phyloP scores from a whole-genome alignment of 257 asterid species.

The Asclepias syriaca region DNA sequence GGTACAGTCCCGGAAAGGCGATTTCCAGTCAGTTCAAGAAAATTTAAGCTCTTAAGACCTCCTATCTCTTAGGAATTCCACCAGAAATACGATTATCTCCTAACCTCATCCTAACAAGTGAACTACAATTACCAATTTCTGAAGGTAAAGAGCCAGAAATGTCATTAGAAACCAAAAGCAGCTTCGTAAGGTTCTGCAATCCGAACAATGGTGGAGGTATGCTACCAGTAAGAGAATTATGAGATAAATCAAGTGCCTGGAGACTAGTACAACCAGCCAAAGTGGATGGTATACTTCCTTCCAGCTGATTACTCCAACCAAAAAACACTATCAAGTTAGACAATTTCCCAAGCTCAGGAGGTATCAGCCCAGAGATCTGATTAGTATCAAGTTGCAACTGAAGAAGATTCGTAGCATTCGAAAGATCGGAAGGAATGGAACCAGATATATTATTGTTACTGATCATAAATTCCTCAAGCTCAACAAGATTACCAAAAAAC shows the following conservation, averaged over 20 bases:
- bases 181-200: slow-evolving; percentile 40
- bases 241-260: slow-evolving; percentile 39
- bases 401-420: slow-evolving; percentile 29
- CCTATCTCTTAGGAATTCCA: slow-evolving; percentile 34
- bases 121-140: slow-evolving; percentile 34
- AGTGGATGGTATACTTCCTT: slow-evolving; percentile 40
- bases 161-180: slow-evolving; percentile 40
- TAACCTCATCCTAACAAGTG: slow-evolving; percentile 41
- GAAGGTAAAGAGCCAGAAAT: slow-evolving; percentile 37
- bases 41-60: slow-evolving; percentile 34
- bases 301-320: slow-evolving; percentile 47
- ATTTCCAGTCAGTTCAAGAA: slow-evolving; percentile 40
- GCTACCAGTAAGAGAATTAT: slow-evolving; percentile 43
- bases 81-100: slow-evolving; percentile 39
- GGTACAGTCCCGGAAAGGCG: slow-evolving; percentile 39
- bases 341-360: slow-evolving; percentile 38
- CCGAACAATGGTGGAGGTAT: slow-evolving; percentile 34
- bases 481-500: slow-evolving; percentile 34
- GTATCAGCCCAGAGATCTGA: slow-evolving; percentile 44
- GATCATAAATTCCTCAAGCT: slow-evolving; percentile 44
- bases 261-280: slow-evolving; percentile 38
- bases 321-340: slow-evolving; percentile 36
- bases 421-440: slow-evolving; percentile 33
- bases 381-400: slow-evolving; percentile 42
- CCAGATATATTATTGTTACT: slow-evolving; percentile 42